These are phyloP conservation scores for Fusarium bulbicola DNA, from an alignment of 2,329 filamentous ascomycete species.

Conservation along the genomic window DNA sequence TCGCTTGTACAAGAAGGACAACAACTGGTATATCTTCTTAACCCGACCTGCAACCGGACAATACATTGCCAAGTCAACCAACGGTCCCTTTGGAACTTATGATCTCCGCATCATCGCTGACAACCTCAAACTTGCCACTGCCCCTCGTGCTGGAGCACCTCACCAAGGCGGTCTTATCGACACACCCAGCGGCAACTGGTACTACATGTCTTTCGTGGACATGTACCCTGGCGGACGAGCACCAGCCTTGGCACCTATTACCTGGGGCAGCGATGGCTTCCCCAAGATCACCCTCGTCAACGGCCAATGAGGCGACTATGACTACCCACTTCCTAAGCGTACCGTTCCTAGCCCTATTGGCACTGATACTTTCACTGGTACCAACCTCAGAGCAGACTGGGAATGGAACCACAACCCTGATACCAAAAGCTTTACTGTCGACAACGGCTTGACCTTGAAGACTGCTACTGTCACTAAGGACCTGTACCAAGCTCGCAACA, in stretches of 20 bases:
- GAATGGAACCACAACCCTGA: constrained; percentile 16
- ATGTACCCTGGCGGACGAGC: constrained; percentile 65
- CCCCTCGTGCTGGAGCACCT: constrained; percentile 54
- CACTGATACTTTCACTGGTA: not conserved
- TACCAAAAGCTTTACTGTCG: not conserved
- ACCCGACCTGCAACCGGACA: constrained; percentile 56
- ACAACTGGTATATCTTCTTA: constrained; percentile 62
- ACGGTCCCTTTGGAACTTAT: constrained; percentile 60
- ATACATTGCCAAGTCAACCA: constrained; percentile 57
- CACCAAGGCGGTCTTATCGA: constrained; percentile 66
- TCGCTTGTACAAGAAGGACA: constrained; percentile 65
- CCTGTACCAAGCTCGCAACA: constrained; percentile 11
- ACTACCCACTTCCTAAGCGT: not conserved
- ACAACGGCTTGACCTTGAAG: constrained; percentile 8
- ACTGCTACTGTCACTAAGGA: constrained; percentile 10
- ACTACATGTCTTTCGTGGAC: constrained; percentile 65
- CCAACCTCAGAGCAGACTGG: not conserved
- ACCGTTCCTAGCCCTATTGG: not conserved
- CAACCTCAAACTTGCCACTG: constrained; percentile 48
- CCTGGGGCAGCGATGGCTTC: constrained; percentile 7
- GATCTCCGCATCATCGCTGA: constrained; percentile 53
- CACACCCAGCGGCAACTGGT: constrained; percentile 62
- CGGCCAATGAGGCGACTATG: constrained; percentile 3
- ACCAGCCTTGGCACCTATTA: constrained; percentile 63
- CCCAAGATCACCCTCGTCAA: not conserved